Percentiles rank a stretch among this genome's conserved stretches.
Conservation (phyloP, 176 grass and related monocot species). For the Triticum monococcum region DNA sequence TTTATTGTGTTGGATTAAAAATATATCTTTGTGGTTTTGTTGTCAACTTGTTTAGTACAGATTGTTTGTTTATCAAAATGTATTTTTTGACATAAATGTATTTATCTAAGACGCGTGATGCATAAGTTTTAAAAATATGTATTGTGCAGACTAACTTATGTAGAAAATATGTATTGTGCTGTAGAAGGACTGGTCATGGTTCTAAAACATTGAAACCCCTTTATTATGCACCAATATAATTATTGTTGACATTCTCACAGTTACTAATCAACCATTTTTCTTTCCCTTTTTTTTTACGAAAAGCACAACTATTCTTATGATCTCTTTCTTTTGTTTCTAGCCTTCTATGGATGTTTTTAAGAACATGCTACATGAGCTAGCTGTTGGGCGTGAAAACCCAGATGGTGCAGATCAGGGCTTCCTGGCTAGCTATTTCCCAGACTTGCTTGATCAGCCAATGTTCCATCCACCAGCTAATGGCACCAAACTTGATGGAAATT, state of each 20-base stretch:
- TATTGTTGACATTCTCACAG: not conserved
- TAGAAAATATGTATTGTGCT: not conserved
- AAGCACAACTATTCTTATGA: not conserved
- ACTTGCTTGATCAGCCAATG: slow-evolving; percentile 85
- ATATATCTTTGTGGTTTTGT: not conserved
- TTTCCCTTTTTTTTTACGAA: not conserved
- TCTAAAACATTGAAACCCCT: not conserved
- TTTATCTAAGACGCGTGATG: not conserved
- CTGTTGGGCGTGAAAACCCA: slow-evolving; percentile 70
- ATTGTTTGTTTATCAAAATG: not conserved
- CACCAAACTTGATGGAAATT: slow-evolving; percentile 72
- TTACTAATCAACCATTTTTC: not conserved
- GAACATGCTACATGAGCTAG: slow-evolving; percentile 82
- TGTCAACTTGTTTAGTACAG: not conserved
- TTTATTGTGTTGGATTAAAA: not conserved
- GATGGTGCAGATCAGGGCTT: slow-evolving; percentile 97
- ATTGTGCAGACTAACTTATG: not conserved
- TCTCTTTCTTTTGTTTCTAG: slow-evolving; percentile 40
- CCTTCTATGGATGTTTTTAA: slow-evolving; percentile 82
- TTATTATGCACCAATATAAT: not conserved
- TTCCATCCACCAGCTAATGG: slow-evolving; percentile 84
- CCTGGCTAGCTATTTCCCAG: slow-evolving; percentile 75
- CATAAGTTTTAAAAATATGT: not conserved
- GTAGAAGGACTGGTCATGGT: not conserved
- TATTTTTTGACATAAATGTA: not conserved